Evolutionary conservation across 192 early-diverging fungal genomes (phyloP).

Genomic region (Coemansia sp.): DNA sequence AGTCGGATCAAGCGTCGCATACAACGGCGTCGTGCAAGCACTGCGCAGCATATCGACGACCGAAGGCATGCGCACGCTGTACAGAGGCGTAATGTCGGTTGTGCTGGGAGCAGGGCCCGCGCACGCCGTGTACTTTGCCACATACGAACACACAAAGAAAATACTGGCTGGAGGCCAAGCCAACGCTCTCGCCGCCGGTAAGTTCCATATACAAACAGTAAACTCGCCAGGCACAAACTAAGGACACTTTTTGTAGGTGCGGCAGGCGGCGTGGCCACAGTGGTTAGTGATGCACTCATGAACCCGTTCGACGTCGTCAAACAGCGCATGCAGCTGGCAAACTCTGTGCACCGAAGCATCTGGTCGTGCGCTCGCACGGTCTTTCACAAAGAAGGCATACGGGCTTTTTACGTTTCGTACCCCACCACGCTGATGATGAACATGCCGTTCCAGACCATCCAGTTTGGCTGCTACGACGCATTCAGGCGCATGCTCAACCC

Average conservation of each 20-base stretch:
- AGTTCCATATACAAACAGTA: conserved; percentile 4
- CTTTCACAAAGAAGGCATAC: conserved; percentile 69
- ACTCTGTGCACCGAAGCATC: conserved; percentile 67
- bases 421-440: conserved; percentile 93
- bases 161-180: conserved; percentile 58
- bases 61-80: conserved; percentile 78
- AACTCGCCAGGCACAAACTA: too few species aligned
- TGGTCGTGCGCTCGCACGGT: conserved; percentile 68
- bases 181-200: conserved; percentile 57
- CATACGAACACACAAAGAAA: conserved; percentile 89
- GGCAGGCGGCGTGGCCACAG: conserved; percentile 86
- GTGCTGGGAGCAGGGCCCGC: conserved; percentile 92
- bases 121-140: conserved; percentile 93
- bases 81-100: conserved; percentile 91
- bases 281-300: conserved; percentile 86
- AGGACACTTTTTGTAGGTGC: conserved; percentile 40
- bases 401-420: conserved; percentile 90
- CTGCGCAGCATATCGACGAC: conserved; percentile 67
- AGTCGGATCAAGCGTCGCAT: conserved; percentile 64
- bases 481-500: conserved; percentile 83
- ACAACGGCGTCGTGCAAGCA: conserved; percentile 69
- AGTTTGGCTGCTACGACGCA: conserved; percentile 91
- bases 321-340: conserved; percentile 90
- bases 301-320: conserved; percentile 99
- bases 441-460: conserved; percentile 92